Percentiles rank a stretch among this genome's conserved stretches.
phyloP scores from a whole-genome alignment of 2,329 filamentous ascomycete genomes.

The Fusarium keratoplasticum region DNA sequence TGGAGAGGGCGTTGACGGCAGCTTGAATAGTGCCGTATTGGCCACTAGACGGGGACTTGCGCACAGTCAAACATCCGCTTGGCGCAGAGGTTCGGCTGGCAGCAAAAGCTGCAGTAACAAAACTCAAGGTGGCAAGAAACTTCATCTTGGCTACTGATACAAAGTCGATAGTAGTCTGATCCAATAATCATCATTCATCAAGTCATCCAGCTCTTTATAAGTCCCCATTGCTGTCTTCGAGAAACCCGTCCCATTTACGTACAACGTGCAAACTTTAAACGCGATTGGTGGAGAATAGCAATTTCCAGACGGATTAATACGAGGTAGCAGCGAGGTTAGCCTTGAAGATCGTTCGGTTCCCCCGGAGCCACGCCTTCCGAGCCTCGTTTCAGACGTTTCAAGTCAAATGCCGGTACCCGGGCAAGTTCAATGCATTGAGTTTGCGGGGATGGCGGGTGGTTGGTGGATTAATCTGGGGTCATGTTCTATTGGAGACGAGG shows the following conservation, averaged over 20 bases:
- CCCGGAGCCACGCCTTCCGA: constrained; percentile 25
- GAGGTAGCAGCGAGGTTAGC: background rate
- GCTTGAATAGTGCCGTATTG: constrained; percentile 58
- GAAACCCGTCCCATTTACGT: background rate
- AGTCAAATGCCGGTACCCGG: background rate
- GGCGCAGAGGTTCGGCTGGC: constrained; percentile 54
- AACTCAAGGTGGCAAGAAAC: constrained; percentile 21
- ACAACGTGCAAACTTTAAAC: background rate
- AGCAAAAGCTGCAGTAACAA: constrained; percentile 41
- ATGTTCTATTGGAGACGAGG: background rate
- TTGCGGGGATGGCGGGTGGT: background rate
- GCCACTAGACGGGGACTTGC: constrained; percentile 49
- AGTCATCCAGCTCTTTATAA: background rate
- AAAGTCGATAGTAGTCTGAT: background rate
- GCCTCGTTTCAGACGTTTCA: constrained; percentile 33
- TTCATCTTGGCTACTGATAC: constrained; percentile 26
- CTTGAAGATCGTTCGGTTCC: background rate
- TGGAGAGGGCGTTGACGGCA: constrained; percentile 69
- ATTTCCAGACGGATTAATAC: background rate
- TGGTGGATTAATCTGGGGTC: background rate
- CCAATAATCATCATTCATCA: background rate
- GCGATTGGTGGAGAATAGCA: constrained; percentile 33
- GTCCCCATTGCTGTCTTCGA: background rate
- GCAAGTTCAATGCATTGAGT: background rate
- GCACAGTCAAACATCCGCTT: constrained; percentile 62